phyloP scores from a whole-genome alignment of 768 basidiomycete genomes.

The Lactarius sanguifluus region DNA sequence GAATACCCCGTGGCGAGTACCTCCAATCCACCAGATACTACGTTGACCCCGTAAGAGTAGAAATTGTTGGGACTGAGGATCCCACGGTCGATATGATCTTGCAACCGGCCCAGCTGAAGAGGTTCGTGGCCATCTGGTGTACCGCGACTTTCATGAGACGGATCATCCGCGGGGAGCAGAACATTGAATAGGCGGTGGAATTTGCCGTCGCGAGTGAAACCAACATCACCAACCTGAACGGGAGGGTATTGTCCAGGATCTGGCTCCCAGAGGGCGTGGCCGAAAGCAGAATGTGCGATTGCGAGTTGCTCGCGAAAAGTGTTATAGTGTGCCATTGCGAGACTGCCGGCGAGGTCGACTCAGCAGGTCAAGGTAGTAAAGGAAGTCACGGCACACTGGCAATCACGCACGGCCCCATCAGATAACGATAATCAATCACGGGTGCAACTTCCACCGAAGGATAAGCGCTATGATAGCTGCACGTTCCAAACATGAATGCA shows the following conservation, averaged over 20 bases:
- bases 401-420: neutral
- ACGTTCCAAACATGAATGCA: neutral
- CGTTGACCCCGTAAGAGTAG: neutral
- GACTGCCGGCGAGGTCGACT: neutral
- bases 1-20: neutral
- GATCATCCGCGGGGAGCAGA: neutral
- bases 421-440: neutral
- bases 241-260: neutral
- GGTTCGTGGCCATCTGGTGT: neutral
- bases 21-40: neutral
- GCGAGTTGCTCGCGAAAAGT: conserved; percentile 1
- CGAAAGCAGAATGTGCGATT: neutral
- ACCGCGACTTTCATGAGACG: neutral
- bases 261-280: neutral
- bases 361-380: neutral
- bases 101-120: neutral
- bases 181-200: neutral
- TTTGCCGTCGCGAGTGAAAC: conserved; percentile 2
- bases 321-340: neutral
- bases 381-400: neutral
- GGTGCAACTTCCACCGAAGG: neutral
- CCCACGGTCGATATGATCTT: neutral
- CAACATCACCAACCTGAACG: neutral
- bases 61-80: neutral
- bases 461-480: neutral